Evolutionary conservation across 2,329 filamentous ascomycete species (phyloP).

Genomic region (Fusarium illudens): DNA sequence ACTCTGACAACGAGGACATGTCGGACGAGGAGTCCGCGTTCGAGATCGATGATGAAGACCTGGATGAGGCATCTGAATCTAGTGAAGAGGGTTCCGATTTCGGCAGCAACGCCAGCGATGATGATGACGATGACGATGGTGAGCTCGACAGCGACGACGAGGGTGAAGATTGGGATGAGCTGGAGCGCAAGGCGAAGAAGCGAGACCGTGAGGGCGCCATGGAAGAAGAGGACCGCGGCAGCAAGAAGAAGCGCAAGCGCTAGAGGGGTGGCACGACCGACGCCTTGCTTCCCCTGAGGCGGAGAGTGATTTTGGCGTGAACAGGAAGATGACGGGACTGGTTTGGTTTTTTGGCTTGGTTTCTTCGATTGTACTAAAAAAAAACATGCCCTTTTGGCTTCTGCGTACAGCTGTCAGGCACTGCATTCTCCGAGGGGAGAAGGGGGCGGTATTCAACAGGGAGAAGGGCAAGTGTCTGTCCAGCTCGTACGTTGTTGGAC

Average conservation of each 20-base stretch:
- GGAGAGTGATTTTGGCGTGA: slow-evolving; percentile 6
- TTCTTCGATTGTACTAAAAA: slow-evolving; percentile 32
- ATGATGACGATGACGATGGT: slow-evolving; percentile 75
- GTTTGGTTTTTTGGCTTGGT: slow-evolving; percentile 13
- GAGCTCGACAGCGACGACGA: slow-evolving; percentile 75
- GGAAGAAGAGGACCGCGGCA: slow-evolving; percentile 70
- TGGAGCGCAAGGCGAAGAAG: slow-evolving; percentile 91
- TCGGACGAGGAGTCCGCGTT: slow-evolving; percentile 93
- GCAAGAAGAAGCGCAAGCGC: slow-evolving; percentile 65
- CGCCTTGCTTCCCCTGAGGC: background rate
- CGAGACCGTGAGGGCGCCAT: slow-evolving; percentile 71
- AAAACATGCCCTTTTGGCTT: slow-evolving; percentile 18
- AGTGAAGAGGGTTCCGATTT: slow-evolving; percentile 90
- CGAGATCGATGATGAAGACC: slow-evolving; percentile 86
- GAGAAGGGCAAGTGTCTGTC: background rate
- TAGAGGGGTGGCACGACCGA: slow-evolving; percentile 27
- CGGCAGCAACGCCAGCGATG: slow-evolving; percentile 85
- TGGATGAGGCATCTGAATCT: slow-evolving; percentile 81
- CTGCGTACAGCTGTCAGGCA: slow-evolving; percentile 1
- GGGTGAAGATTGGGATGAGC: slow-evolving; percentile 92
- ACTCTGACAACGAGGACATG: slow-evolving; percentile 77
- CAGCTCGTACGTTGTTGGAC: slow-evolving; percentile 2
- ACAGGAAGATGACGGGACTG: slow-evolving; percentile 4
- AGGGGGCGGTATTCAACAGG: background rate
- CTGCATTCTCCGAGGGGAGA: background rate